Evolutionary conservation across 495 filamentous ascomycete genomes (phyloP).

Genomic region (Lasiosphaeriaceae sp.): DNA sequence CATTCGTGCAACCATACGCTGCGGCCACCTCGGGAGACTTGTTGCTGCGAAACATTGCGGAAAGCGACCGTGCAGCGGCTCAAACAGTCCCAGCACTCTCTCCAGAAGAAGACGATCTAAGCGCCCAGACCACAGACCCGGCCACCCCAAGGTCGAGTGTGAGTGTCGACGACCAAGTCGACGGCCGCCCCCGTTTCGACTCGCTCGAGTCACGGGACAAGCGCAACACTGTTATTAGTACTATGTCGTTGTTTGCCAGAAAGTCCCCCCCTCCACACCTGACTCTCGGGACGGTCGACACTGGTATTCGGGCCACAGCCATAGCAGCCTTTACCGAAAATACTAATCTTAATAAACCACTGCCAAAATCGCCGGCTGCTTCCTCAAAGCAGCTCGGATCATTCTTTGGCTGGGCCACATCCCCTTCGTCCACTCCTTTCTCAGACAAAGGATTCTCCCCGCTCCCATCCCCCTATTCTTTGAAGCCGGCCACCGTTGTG

Average conservation of each 20-base stretch:
- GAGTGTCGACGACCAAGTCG: conserved; percentile 29
- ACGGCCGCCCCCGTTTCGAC: conserved; percentile 1
- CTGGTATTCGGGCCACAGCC: conserved; percentile 21
- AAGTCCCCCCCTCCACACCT: conserved; percentile 50
- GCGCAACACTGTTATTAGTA: conserved; percentile 27
- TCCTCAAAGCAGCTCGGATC: conserved; percentile 43
- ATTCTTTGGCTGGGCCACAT: conserved; percentile 51
- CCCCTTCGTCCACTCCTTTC: conserved; percentile 35
- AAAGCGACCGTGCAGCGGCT: conserved; percentile 34
- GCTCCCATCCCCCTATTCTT: conserved; percentile 41
- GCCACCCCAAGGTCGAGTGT: conserved; percentile 31
- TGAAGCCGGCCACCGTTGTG: conserved; percentile 29
- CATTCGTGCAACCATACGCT: conserved; percentile 7
- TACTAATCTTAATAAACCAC: conserved; percentile 44
- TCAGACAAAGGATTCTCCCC: conserved; percentile 51
- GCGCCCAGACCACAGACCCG: conserved; percentile 31
- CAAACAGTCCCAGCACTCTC: conserved; percentile 28
- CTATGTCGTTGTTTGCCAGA: conserved; percentile 41
- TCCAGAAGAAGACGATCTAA: conserved; percentile 33
- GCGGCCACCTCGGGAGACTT: conserved; percentile 31
- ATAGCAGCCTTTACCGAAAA: conserved; percentile 9
- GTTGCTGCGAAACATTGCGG: conserved; percentile 31
- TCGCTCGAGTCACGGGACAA: conserved; percentile 21
- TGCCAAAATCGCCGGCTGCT: conserved; percentile 49
- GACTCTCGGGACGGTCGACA: conserved; percentile 34